These are phyloP conservation scores for Trichophyton mentagrophytes DNA, from an alignment of 2,329 filamentous ascomycete genomes.

Conservation along the genomic window DNA sequence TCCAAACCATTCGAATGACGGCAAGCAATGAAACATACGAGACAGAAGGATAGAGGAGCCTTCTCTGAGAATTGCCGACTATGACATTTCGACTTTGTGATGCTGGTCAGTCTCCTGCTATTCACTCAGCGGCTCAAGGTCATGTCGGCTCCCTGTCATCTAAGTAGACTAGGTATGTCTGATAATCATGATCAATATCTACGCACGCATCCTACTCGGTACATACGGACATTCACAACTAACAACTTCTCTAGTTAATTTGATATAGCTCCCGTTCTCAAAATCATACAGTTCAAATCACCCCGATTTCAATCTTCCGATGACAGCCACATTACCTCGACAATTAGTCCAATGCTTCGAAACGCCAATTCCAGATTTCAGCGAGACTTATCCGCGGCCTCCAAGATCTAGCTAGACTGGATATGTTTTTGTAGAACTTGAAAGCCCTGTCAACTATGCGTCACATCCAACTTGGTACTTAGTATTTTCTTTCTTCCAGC, in stretches of 20 bases:
- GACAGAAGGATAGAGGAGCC: neutral
- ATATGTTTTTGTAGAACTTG: neutral
- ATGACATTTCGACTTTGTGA: neutral
- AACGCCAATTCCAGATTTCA: too few species aligned
- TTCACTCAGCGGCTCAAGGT: neutral
- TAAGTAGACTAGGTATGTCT: constrained; percentile 1
- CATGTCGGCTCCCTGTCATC: neutral
- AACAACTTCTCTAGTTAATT: neutral
- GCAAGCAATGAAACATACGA: neutral
- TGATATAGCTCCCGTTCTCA: neutral
- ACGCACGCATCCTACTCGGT: too few species aligned
- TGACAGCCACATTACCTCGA: neutral
- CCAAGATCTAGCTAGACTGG: neutral
- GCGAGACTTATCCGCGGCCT: neutral
- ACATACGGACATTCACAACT: neutral
- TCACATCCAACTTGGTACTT: neutral
- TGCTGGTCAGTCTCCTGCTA: neutral
- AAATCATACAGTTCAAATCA: neutral
- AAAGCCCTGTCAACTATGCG: neutral
- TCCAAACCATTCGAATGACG: neutral
- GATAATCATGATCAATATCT: neutral
- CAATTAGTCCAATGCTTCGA: too few species aligned
- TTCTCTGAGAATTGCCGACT: neutral
- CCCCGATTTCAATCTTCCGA: too few species aligned
- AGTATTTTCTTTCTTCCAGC: neutral